These are phyloP conservation scores for Quercus ilex DNA, from an alignment of 306 rosid species.

Conservation along the genomic window DNA sequence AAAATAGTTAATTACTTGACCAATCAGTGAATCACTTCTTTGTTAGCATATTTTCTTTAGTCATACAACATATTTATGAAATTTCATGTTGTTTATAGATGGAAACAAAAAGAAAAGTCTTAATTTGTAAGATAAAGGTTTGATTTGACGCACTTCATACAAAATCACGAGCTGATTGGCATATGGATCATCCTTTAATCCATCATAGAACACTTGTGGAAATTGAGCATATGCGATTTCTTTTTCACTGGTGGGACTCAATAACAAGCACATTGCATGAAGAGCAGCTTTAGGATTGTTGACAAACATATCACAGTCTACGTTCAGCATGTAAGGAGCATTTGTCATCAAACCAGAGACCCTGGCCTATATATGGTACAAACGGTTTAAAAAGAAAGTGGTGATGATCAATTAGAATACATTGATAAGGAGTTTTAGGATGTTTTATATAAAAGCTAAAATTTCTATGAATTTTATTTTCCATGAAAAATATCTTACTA, in stretches of 20 bases:
- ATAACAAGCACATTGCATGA: slow-evolving; percentile 59
- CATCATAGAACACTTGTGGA: slow-evolving; percentile 50
- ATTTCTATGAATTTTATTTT: no score
- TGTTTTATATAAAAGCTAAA: no score
- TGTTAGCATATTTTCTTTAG: no score
- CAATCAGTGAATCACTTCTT: no score
- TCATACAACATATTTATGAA: no score
- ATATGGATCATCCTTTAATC: slow-evolving; percentile 58
- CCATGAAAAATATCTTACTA: slow-evolving; percentile 27
- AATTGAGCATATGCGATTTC: slow-evolving; percentile 63
- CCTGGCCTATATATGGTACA: slow-evolving; percentile 42
- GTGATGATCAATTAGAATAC: not conserved
- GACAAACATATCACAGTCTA: slow-evolving; percentile 77
- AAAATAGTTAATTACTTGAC: not conserved
- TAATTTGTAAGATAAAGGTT: not conserved
- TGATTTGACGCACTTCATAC: slow-evolving; percentile 20
- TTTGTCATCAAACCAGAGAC: slow-evolving; percentile 70
- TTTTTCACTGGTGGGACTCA: slow-evolving; percentile 29
- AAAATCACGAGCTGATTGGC: slow-evolving; percentile 46
- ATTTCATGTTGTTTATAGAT: no score
- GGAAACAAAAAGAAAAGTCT: not conserved
- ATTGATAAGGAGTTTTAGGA: not conserved
- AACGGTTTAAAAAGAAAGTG: not conserved
- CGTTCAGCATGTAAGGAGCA: slow-evolving; percentile 59
- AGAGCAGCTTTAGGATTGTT: slow-evolving; percentile 46